These are phyloP conservation scores for Epichloe brachyelytri DNA, from an alignment of 2,329 filamentous ascomycete genomes.

Conservation along the genomic window DNA sequence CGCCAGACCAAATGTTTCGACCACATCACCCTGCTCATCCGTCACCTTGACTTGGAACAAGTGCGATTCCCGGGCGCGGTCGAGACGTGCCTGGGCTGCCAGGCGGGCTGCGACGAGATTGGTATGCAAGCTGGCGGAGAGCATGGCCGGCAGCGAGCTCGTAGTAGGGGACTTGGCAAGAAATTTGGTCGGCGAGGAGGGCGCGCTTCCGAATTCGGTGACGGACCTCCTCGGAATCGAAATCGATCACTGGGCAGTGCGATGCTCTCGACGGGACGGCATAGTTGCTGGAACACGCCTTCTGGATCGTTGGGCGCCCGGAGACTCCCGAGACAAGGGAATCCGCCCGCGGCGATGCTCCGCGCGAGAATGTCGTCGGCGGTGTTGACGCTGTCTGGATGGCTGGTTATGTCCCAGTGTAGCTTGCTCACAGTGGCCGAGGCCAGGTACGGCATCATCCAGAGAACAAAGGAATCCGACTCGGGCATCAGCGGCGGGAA, in stretches of 20 bases:
- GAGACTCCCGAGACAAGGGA: slow-evolving; percentile 47
- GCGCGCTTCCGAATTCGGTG: slow-evolving; percentile 10
- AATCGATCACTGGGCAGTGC: slow-evolving; percentile 39
- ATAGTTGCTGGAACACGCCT: slow-evolving; percentile 56
- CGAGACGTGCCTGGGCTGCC: slow-evolving; percentile 52
- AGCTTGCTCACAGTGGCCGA: slow-evolving; percentile 38
- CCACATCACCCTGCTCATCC: slow-evolving; percentile 36
- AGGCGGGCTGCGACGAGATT: slow-evolving; percentile 41
- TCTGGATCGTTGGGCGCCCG: slow-evolving; percentile 57
- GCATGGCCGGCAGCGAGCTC: slow-evolving; percentile 14
- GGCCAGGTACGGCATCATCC: slow-evolving; percentile 52
- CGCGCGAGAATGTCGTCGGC: slow-evolving; percentile 51
- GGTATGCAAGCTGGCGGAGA: slow-evolving; percentile 21
- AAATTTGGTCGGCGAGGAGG: slow-evolving; percentile 14
- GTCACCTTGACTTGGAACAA: slow-evolving; percentile 46
- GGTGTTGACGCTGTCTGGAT: slow-evolving; percentile 27
- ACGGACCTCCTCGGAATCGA: slow-evolving; percentile 12
- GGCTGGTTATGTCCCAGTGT: slow-evolving; percentile 52
- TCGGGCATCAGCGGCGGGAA: slow-evolving; percentile 41
- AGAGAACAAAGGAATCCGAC: slow-evolving; percentile 39
- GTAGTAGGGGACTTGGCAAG: slow-evolving; percentile 24
- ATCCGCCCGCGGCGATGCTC: slow-evolving; percentile 47
- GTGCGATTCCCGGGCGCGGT: slow-evolving; percentile 40
- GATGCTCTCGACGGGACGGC: slow-evolving; percentile 45
- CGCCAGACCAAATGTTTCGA: slow-evolving; percentile 41